Evolutionary conservation across 257 asterid genomes (phyloP).

Genomic region (Plantago ovata): DNA sequence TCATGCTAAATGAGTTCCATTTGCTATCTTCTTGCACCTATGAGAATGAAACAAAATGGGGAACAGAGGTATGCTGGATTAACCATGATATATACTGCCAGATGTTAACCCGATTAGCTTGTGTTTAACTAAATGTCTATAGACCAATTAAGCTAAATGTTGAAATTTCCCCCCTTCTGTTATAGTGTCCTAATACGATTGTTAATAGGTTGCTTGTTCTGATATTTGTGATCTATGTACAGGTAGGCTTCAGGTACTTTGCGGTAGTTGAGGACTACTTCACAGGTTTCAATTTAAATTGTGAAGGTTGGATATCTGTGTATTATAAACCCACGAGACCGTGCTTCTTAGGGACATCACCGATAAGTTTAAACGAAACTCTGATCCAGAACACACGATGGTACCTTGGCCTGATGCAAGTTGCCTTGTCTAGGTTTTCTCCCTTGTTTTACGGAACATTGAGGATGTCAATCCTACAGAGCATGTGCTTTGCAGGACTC

Average conservation of each 20-base stretch:
- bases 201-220: too few species aligned
- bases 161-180: too few species aligned
- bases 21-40: slow-evolving; percentile 30
- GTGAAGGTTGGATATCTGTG: slow-evolving; percentile 39
- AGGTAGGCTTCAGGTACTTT: slow-evolving; percentile 39
- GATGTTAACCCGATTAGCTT: too few species aligned
- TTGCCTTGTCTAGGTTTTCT: slow-evolving; percentile 19
- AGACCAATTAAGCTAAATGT: too few species aligned
- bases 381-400: slow-evolving; percentile 33
- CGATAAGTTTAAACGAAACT: slow-evolving; percentile 30
- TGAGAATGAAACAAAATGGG: slow-evolving; percentile 39
- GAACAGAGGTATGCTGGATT: slow-evolving; percentile 36
- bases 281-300: slow-evolving; percentile 34
- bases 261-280: slow-evolving; percentile 39
- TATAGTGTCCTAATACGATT: too few species aligned
- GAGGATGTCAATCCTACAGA: slow-evolving; percentile 25
- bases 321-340: slow-evolving; percentile 27
- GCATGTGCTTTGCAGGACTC: slow-evolving; percentile 22
- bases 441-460: slow-evolving; percentile 30
- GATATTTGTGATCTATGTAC: neutral
- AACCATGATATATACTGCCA: too few species aligned
- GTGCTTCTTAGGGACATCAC: slow-evolving; percentile 31
- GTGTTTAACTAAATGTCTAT: too few species aligned
- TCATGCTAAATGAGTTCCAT: slow-evolving; percentile 14
- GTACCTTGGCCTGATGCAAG: slow-evolving; percentile 26